Percentiles rank a stretch among this genome's conserved stretches.
Conservation (phyloP, 768 basidiomycete species). For the Suillus variegatus region DNA sequence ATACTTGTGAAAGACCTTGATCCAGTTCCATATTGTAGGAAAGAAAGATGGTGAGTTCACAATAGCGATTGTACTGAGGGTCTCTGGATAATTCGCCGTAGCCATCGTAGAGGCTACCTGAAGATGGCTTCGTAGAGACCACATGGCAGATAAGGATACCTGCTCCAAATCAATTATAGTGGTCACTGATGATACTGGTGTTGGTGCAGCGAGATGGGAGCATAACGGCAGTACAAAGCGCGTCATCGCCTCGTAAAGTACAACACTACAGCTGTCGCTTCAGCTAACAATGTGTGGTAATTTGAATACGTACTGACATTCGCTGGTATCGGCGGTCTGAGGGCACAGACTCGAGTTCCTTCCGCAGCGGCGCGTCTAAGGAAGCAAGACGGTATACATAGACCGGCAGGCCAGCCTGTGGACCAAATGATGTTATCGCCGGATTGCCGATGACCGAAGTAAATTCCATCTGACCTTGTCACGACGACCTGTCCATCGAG, state of each 20-base stretch:
- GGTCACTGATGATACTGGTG: slow-evolving; percentile 60
- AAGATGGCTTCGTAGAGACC: slow-evolving; percentile 69
- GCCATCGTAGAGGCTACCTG: slow-evolving; percentile 76
- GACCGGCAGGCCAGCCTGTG: slow-evolving; percentile 65
- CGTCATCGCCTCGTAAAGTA: slow-evolving; percentile 65
- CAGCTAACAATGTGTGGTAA: neutral
- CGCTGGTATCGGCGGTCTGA: slow-evolving; percentile 61
- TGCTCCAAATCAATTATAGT: slow-evolving; percentile 74
- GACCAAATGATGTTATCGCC: neutral
- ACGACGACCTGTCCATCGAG: slow-evolving; percentile 78
- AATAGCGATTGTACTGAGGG: slow-evolving; percentile 62
- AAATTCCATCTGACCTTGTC: slow-evolving; percentile 55
- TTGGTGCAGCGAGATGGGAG: slow-evolving; percentile 50
- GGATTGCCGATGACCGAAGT: neutral
- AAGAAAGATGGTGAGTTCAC: slow-evolving; percentile 86
- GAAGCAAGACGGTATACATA: slow-evolving; percentile 79
- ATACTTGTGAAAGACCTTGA: slow-evolving; percentile 51
- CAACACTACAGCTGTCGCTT: slow-evolving; percentile 45
- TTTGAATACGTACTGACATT: slow-evolving; percentile 49
- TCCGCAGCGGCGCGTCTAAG: slow-evolving; percentile 50
- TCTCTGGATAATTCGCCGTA: slow-evolving; percentile 83
- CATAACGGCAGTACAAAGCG: slow-evolving; percentile 69
- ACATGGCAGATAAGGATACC: slow-evolving; percentile 64
- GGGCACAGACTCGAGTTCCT: slow-evolving; percentile 58
- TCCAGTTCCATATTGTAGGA: slow-evolving; percentile 81